phyloP scores from a whole-genome alignment of 176 grass and related monocot species.

The Juncus effusus region DNA sequence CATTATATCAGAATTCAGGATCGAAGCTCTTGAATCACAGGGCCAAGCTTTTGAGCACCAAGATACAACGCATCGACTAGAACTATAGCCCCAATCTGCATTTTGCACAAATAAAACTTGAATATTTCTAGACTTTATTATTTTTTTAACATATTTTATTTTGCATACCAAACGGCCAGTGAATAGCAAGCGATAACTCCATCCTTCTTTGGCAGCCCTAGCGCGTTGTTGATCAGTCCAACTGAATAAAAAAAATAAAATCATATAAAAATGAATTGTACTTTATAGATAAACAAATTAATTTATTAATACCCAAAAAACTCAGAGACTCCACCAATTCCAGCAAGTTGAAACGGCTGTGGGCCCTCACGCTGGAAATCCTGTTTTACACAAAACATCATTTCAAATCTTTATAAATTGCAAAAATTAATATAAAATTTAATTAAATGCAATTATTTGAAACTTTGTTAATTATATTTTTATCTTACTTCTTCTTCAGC shows the following conservation, averaged over 20 bases:
- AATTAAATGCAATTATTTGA: constrained; percentile 4
- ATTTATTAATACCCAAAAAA: constrained; percentile 75
- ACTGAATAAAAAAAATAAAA: constrained; percentile 33
- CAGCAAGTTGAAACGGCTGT: constrained; percentile 87
- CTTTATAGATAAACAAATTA: not conserved
- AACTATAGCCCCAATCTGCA: constrained; percentile 65
- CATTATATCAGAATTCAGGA: constrained; percentile 21
- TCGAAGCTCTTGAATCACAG: constrained; percentile 63
- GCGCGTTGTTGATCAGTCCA: constrained; percentile 91
- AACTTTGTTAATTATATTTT: not conserved
- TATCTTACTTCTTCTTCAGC: constrained; percentile 83
- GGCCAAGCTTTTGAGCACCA: constrained; percentile 72
- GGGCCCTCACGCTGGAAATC: constrained; percentile 85
- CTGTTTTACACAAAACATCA: constrained; percentile 27
- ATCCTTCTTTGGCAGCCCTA: constrained; percentile 70
- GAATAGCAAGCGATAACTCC: constrained; percentile 69
- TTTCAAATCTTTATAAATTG: not conserved
- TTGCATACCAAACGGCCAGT: constrained; percentile 79
- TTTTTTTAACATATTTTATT: not conserved
- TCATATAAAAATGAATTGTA: too few species aligned
- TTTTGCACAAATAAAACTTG: constrained; percentile 5
- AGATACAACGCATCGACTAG: constrained; percentile 70
- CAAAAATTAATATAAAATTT: not conserved
- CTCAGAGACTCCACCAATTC: constrained; percentile 84
- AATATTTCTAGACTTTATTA: too few species aligned